These are phyloP conservation scores for Hymenoscyphus fructigenus DNA, from an alignment of 2,329 filamentous ascomycete species.

Conservation along the genomic window DNA sequence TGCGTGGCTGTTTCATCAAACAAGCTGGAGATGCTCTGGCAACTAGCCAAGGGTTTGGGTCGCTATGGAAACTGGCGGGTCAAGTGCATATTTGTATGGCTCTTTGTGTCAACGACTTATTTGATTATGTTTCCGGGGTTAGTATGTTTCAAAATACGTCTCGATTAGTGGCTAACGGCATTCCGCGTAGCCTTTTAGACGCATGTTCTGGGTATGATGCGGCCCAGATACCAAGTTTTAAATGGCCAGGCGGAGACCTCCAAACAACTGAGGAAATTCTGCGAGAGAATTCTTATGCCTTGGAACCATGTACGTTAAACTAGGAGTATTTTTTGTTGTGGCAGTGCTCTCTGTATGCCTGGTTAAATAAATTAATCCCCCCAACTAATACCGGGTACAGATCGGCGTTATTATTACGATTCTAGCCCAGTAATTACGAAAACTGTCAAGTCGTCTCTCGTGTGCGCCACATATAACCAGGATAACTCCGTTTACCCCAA, in stretches of 20 bases:
- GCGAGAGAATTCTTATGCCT: background rate
- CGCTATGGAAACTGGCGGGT: constrained; percentile 17
- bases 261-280: constrained; percentile 3
- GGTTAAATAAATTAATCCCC: too few species aligned
- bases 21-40: constrained; percentile 14
- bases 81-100: constrained; percentile 17
- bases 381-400: too few species aligned
- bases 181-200: constrained; percentile 16
- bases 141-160: background rate
- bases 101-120: constrained; percentile 18
- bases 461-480: too few species aligned
- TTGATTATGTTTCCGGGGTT: constrained; percentile 13
- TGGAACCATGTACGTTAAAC: background rate
- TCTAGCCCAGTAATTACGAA: too few species aligned
- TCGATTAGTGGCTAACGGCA: background rate
- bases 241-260: constrained; percentile 13
- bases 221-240: constrained; percentile 11
- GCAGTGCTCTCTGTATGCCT: too few species aligned
- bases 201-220: constrained; percentile 20
- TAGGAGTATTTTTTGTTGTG: background rate
- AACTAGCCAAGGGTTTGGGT: constrained; percentile 12
- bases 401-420: too few species aligned
- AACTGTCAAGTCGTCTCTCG: too few species aligned
- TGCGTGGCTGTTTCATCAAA: constrained; percentile 15
- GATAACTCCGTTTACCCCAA: too few species aligned